Conservation (phyloP, 73 alveolate genomes). For the Paramecium pentaurelia region DNA sequence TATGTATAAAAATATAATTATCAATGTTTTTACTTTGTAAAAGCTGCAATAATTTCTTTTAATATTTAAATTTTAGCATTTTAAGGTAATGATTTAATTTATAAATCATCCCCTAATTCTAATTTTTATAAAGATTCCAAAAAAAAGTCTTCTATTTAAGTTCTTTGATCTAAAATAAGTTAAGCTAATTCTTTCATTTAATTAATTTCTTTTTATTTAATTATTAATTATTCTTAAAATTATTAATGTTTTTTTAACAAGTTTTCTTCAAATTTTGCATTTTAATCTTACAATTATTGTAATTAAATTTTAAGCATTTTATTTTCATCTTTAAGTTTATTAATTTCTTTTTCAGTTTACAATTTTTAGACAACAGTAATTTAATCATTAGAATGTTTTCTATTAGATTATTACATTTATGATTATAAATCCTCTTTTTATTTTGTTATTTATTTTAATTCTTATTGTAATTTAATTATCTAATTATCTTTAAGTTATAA, state of each 20-base stretch:
- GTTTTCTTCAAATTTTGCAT: not conserved
- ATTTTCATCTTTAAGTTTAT: not conserved
- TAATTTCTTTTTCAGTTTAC: not conserved
- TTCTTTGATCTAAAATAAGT: not conserved
- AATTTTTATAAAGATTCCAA: not conserved
- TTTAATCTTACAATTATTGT: not conserved
- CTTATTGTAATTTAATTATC: not conserved
- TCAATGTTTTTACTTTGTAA: not conserved
- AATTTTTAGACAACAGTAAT: not conserved
- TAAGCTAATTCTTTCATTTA: not conserved
- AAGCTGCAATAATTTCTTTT: not conserved
- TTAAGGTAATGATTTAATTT: not conserved
- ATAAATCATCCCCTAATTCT: not conserved
- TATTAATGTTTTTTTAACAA: not conserved
- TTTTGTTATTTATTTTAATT: not conserved
- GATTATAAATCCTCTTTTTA: not conserved
- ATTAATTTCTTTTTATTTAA: not conserved
- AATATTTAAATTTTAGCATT: not conserved
- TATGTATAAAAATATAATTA: not conserved
- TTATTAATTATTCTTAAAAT: not conserved
- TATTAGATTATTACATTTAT: not conserved
- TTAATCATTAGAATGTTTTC: not conserved
- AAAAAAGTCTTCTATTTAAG: not conserved
- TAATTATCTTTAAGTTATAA: not conserved
- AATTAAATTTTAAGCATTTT: not conserved